A percentile compares a stretch with the other conserved stretches of the same genome.
phyloP scores from a whole-genome alignment of 1,284 basidiomycete species.

The Malassezia slooffiae region DNA sequence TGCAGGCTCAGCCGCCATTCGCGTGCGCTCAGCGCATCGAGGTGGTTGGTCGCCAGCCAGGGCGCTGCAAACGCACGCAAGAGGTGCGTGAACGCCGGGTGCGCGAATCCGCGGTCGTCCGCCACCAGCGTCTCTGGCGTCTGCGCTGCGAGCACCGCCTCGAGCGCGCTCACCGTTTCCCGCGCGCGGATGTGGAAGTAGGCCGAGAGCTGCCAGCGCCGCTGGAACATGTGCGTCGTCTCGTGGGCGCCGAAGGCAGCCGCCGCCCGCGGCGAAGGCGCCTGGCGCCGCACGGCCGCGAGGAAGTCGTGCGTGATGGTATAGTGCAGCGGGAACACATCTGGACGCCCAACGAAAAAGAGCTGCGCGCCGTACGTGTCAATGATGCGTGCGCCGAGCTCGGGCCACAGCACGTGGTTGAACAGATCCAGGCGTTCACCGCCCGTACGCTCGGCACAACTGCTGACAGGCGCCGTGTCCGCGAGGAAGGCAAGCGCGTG shows the following conservation, averaged over 20 bases:
- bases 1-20: constrained; percentile 41
- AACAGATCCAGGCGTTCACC: constrained; percentile 20
- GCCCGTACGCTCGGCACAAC: constrained; percentile 5
- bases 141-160: constrained; percentile 10
- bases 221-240: constrained; percentile 62
- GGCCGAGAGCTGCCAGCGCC: constrained; percentile 85
- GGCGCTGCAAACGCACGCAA: constrained; percentile 22
- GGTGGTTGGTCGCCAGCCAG: constrained; percentile 26
- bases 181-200: constrained; percentile 98
- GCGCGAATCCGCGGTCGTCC: constrained; percentile 12
- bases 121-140: not conserved
- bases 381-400: constrained; percentile 65
- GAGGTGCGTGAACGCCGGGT: constrained; percentile 10
- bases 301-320: constrained; percentile 72
- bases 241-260: constrained; percentile 53
- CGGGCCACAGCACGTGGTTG: constrained; percentile 70
- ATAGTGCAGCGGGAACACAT: constrained; percentile 71
- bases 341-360: constrained; percentile 79
- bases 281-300: constrained; percentile 67
- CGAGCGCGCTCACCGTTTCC: constrained; percentile 58
- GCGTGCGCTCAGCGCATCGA: constrained; percentile 26
- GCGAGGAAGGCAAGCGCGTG: too few relatives aligned
- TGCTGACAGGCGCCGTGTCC: too few relatives aligned
- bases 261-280: constrained; percentile 54
- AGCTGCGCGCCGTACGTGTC: constrained; percentile 69